Evolutionary conservation across 2,329 filamentous ascomycete species (phyloP).

Genomic region (Raffaelea ambrosiae): DNA sequence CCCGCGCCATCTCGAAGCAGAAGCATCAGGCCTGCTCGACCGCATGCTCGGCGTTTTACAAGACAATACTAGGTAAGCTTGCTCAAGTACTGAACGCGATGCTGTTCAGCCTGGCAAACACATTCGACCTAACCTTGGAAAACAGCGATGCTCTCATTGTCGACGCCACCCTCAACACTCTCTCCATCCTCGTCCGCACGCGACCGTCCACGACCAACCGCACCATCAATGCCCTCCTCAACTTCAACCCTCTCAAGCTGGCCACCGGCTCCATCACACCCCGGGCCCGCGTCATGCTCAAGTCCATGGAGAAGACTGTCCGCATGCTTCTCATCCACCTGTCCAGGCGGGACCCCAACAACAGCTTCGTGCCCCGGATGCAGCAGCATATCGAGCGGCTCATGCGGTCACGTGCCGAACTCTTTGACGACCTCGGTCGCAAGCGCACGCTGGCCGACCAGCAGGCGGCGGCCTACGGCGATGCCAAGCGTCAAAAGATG

Average conservation of each 20-base stretch:
- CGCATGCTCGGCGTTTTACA: slow-evolving; percentile 78
- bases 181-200: slow-evolving; percentile 74
- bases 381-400: slow-evolving; percentile 81
- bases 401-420: slow-evolving; percentile 66
- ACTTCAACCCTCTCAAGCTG: slow-evolving; percentile 83
- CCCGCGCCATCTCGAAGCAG: slow-evolving; percentile 76
- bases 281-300: slow-evolving; percentile 71
- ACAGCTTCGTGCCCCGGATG: slow-evolving; percentile 67
- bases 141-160: slow-evolving; percentile 78
- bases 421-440: slow-evolving; percentile 68
- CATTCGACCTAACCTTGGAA: not conserved
- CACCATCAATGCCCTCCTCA: slow-evolving; percentile 76
- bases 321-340: slow-evolving; percentile 77
- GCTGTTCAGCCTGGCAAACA: not conserved
- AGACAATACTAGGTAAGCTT: slow-evolving; percentile 64
- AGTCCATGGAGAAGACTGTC: slow-evolving; percentile 91
- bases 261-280: slow-evolving; percentile 64
- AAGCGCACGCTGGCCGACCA: slow-evolving; percentile 69
- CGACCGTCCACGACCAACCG: slow-evolving; percentile 75
- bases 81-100: slow-evolving; percentile 1
- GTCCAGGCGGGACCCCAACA: slow-evolving; percentile 71
- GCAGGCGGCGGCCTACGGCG: slow-evolving; percentile 61
- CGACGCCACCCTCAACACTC: slow-evolving; percentile 82
- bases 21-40: slow-evolving; percentile 84
- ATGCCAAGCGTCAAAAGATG: slow-evolving; percentile 65